Base-by-base conservation (phyloP, 2,329 filamentous ascomycete genomes). In the Graphilbum ipis-grandicollis region DNA sequence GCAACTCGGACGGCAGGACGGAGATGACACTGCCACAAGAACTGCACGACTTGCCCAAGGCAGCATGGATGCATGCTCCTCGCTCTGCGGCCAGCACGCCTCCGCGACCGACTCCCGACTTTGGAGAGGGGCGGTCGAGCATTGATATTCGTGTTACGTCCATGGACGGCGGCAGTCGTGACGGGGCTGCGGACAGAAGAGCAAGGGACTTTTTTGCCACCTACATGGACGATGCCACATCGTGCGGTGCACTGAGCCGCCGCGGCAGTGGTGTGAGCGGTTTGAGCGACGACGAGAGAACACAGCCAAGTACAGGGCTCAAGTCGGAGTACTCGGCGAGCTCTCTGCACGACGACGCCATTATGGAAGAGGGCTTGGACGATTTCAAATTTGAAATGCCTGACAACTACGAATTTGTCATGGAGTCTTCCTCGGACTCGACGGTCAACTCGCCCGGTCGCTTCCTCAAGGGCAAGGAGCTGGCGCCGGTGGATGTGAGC, bases 311-410 rank as follows among this genome's bases (percentile, higher is more conserved):
- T 26, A 53, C 52, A 2, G 58, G 53, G 30, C 48, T 67, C 35
- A 64, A 63, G 37, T 62, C 63, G 1, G 64, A 66, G 39, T 59
- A 58, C 31, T 69, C 66, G 14, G 54, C 53, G 17, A 62, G 56
- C 28, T 69, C 65, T 7, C 49, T 72, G 13, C 63, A 66, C 19
- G 68, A 71, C 31, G 63, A 63, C 9, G 53, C 62, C 32, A 66
- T 68, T 30, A 48, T 56, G 2, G 67, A 68, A 44, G 68, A 70
- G 42, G 47, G 56, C 19, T 43, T 48, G 2, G 53, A 48, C 18
- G 51, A 47, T 14, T 44, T 59, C n/a, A 56, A 60, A 8, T 42
- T 48, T 39, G 31, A 38, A 18, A 39, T 40, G 26, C 9, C 39
- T 28, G 34, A 46, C 22, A 39, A 41, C 18, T 43, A 43, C 38